These are phyloP conservation scores for Favolaschia claudopus DNA, from an alignment of 768 basidiomycete genomes.

Conservation along the genomic window DNA sequence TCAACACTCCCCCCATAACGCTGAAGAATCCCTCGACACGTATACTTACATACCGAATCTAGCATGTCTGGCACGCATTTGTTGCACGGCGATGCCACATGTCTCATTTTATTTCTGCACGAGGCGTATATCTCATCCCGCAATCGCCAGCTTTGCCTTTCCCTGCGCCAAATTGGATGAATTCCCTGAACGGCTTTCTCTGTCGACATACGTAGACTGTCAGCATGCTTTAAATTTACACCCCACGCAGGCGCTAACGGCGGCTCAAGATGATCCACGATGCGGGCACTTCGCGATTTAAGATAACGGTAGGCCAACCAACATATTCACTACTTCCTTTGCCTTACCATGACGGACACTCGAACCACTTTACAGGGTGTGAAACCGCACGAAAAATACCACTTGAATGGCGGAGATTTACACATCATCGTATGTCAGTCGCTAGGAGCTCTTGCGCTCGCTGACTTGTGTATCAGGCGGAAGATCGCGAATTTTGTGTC, in stretches of 20 bases:
- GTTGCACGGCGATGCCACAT: not conserved
- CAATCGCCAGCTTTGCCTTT: no score
- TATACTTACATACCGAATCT: not conserved
- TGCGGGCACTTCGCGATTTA: conserved; percentile 1
- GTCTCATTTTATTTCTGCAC: not conserved
- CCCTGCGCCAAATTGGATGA: no score
- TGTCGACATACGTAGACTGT: no score
- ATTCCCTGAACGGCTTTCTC: no score
- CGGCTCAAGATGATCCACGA: no score
- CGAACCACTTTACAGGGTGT: conserved; percentile 19
- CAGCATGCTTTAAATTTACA: no score
- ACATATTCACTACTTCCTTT: not conserved
- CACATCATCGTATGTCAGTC: conserved; percentile 53
- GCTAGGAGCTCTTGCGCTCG: conserved; percentile 12
- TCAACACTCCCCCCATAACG: no score
- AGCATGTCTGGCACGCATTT: not conserved
- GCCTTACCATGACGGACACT: conserved; percentile 4
- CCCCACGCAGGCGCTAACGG: no score
- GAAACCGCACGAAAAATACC: conserved; percentile 48
- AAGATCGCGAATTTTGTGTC: conserved; percentile 55
- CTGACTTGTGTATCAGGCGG: conserved; percentile 41
- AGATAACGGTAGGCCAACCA: not conserved
- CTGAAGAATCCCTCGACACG: no score
- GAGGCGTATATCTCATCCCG: not conserved
- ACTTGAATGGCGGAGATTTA: conserved; percentile 55